These are phyloP conservation scores for Remersonia thermophila DNA, from an alignment of 2,329 filamentous ascomycete genomes.

Conservation along the genomic window DNA sequence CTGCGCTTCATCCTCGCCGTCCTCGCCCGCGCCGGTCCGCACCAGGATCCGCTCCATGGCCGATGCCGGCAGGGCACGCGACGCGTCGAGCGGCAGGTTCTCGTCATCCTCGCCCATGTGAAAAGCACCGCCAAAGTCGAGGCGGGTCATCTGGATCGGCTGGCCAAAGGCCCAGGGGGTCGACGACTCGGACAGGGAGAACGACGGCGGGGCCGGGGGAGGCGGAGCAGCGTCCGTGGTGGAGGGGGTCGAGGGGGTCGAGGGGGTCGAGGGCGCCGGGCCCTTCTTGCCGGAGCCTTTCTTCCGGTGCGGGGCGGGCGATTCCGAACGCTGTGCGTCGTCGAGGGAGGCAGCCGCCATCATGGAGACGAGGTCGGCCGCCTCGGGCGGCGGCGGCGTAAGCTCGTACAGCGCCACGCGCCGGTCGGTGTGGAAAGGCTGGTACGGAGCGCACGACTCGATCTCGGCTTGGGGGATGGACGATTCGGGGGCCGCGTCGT, in stretches of 20 bases:
- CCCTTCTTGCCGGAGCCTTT: constrained; percentile 1
- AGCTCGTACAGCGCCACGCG: constrained; percentile 70
- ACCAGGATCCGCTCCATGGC: constrained; percentile 51
- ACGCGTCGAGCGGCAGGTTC: constrained; percentile 37
- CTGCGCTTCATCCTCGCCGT: constrained; percentile 54
- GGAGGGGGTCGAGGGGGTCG: background rate
- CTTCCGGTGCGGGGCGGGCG: constrained; percentile 16
- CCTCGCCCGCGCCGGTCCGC: constrained; percentile 43
- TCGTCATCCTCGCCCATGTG: constrained; percentile 38
- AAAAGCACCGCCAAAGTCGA: constrained; percentile 38
- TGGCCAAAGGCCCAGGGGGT: constrained; percentile 49
- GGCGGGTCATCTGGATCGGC: constrained; percentile 34
- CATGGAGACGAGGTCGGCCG: constrained; percentile 24
- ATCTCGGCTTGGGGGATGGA: constrained; percentile 72
- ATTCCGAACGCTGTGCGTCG: constrained; percentile 20
- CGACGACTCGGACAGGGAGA: constrained; percentile 1
- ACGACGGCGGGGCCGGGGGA: no score
- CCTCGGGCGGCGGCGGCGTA: constrained; percentile 14
- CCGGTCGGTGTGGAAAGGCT: constrained; percentile 87
- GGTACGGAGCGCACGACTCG: constrained; percentile 89
- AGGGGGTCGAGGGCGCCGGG: no score
- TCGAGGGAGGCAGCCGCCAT: constrained; percentile 31
- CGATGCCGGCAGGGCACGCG: constrained; percentile 47
- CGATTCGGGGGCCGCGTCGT: constrained; percentile 41
- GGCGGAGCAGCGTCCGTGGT: background rate